Base-by-base conservation (phyloP, 768 basidiomycete species). In the Leccinum imitatum region DNA sequence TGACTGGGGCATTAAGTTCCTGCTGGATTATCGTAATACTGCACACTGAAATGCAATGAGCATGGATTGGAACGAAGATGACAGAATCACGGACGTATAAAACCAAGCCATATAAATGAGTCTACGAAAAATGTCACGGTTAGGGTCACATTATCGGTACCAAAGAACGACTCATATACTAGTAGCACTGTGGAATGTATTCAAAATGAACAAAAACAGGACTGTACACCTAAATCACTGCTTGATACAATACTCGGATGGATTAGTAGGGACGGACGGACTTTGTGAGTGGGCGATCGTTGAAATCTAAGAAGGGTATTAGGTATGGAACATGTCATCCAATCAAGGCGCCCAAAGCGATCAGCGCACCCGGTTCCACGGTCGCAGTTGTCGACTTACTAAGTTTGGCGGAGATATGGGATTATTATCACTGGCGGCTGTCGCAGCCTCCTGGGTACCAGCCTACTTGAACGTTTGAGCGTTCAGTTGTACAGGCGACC, bases 41-140 rank as follows among this genome's bases (percentile, higher is more conserved):
- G 23, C 13, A 53, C 52, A 10, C 52, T 53, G 13, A 33, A 33
- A 35, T 21, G 2, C 3, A 23, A 2, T 62, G 15, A 48, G 21
- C 6, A 51, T 14, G 9, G 15, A 15, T 7, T n/a, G 13, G 19
- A 11, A 37, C 10, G 7, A 21, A 23, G n/a, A 19, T 6, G 17
- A 39, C 6, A 27, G 4, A 13, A 6, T 11, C 19, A 55, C 66
- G 37, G 33, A 67, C 64, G 55, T 57, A 39, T 65, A 63, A 23
- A 39, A 25, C 64, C 62, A 67, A 15, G 64, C 66, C 62, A 63
- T 63, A 41, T 63, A 67, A 15, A 67, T 60, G 50, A 10, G 62
- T 15, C 66, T 67, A 25, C 9, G 27, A 4, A 1, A 51, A 6
- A 37, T 31, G 14, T 13, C 27, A 27, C 27, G 27, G 27, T 27